Evolutionary conservation across 176 grass and related monocot species (phyloP), one percentile per base, ranked within the genome.

Genomic region (Rhynchospora pubera): DNA sequence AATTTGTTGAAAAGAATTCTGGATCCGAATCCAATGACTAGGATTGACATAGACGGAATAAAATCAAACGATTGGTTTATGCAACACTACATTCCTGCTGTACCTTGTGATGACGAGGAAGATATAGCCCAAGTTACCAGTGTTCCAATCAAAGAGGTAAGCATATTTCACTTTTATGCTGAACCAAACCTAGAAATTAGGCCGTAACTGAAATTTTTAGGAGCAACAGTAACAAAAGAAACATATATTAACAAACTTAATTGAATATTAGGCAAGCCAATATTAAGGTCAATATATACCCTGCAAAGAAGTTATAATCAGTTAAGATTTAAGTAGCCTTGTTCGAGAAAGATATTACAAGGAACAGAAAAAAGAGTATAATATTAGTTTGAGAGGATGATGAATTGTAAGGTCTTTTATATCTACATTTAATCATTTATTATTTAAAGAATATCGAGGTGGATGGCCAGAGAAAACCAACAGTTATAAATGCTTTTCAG

Each of bases 401-500:
- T 51, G 10, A 51, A 51, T 51, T 10, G 39, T 13, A 30, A 45
- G 44, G 5, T 15, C 39, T 69, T 69, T 39, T 39, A 39, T 39
- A 39, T 39, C 34, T 39, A 39, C 4, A 39, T 39, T 39, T 39
- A 82, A 6, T 87, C 4, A 39, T 39, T 39, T 39, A 82, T 9
- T 87, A 67, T 88, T 56, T 86, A 62, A 94, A 94, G 88, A 24
- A 88, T 66, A 75, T 79, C 8, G 86, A 76, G 24, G 45, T 65
- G 66, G 62, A 70, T 9, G 81, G 60, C 0, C 56, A 74, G 19
- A 83, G 82, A 60, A 88, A 85, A 57, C 79, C 23, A 21, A 66
- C 64, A 57, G 56, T 92, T 52, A 93, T 98, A 67, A 98, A 94
- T 32, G 92, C 95, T 58, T 98, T 98, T 88, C 83, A 94, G 83